Percentiles rank a stretch among this genome's conserved stretches.
phyloP scores from a whole-genome alignment of 140 eudicot species.

The Flaveria floridana region DNA sequence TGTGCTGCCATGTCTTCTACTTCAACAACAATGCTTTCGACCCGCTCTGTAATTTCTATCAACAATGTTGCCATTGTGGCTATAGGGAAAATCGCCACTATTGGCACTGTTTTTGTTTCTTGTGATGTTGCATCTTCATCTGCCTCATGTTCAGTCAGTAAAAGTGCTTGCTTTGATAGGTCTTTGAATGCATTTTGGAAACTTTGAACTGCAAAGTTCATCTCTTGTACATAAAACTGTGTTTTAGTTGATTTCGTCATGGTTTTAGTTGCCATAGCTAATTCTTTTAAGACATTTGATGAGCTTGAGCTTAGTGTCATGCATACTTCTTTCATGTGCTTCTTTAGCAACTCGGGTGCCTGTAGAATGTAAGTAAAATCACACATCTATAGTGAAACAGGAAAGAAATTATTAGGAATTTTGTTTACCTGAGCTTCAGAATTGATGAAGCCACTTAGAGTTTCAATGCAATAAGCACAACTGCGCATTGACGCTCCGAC shows the following conservation, averaged over 20 bases:
- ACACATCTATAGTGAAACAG: background rate
- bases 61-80: constrained; percentile 66
- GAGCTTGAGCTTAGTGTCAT: constrained; percentile 46
- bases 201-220: constrained; percentile 56
- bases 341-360: constrained; percentile 68
- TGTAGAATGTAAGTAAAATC: constrained; percentile 27
- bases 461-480: constrained; percentile 81
- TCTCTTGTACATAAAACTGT: constrained; percentile 48
- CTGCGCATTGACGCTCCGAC: constrained; percentile 67
- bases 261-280: constrained; percentile 52
- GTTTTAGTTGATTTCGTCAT: constrained; percentile 59
- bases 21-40: constrained; percentile 49
- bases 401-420: constrained; percentile 4
- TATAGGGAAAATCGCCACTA: constrained; percentile 61
- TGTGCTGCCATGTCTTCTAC: constrained; percentile 63
- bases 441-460: constrained; percentile 54
- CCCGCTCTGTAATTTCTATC: constrained; percentile 63
- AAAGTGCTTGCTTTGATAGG: constrained; percentile 42
- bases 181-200: constrained; percentile 51
- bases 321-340: constrained; percentile 59
- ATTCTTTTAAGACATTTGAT: constrained; percentile 60
- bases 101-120: constrained; percentile 28
- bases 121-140: constrained; percentile 22
- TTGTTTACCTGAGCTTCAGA: constrained; percentile 53
- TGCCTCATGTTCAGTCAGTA: constrained; percentile 15